Conservation (phyloP, 768 basidiomycete species). For the Russula earlei region DNA sequence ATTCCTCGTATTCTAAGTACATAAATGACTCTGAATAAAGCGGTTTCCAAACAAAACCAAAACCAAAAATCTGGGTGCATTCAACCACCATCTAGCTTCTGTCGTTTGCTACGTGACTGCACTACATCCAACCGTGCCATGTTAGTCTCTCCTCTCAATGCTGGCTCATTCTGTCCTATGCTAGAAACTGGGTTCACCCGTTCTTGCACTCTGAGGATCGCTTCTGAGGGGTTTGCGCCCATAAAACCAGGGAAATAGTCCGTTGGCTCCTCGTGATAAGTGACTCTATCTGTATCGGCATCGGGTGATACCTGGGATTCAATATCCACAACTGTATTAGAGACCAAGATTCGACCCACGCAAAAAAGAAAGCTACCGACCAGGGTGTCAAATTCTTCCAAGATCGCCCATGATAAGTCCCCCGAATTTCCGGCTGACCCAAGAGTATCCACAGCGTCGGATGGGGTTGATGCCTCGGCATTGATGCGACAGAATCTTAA, state of each 20-base stretch:
- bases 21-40: no score
- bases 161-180: neutral
- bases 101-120: neutral
- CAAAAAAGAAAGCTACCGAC: constrained; percentile 8
- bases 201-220: neutral
- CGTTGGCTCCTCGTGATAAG: constrained; percentile 1
- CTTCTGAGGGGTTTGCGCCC: neutral
- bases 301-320: constrained; percentile 1
- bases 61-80: neutral
- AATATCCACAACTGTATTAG: neutral
- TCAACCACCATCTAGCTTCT: constrained; percentile 4
- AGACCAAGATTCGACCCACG: neutral
- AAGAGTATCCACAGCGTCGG: neutral
- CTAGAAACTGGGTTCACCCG: neutral
- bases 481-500: constrained; percentile 33
- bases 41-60: no score
- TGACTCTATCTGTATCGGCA: neutral
- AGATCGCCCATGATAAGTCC: constrained; percentile 19
- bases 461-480: neutral
- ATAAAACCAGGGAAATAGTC: constrained; percentile 4
- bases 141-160: neutral
- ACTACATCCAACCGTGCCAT: neutral
- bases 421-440: neutral
- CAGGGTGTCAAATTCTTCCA: constrained; percentile 11
- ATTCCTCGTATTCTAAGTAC: no score